Percentiles rank a stretch among this genome's conserved stretches.
These are phyloP conservation scores for Neonectria neomacrospora DNA, from an alignment of 2,329 filamentous ascomycete genomes.

Conservation along the genomic window DNA sequence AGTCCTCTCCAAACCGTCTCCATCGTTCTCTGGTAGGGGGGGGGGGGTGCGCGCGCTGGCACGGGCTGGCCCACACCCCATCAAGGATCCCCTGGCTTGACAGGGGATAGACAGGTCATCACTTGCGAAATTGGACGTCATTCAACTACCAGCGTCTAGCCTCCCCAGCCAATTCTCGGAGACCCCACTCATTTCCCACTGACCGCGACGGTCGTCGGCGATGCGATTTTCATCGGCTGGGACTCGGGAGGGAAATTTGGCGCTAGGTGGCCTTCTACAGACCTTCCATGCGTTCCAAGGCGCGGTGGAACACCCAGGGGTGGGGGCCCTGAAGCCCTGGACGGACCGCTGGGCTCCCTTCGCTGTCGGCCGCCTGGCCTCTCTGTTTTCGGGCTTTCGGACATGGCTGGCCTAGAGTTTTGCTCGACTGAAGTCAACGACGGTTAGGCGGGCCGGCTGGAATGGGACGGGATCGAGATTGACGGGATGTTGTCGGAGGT, in stretches of 20 bases:
- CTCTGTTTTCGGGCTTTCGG: slow-evolving; percentile 10
- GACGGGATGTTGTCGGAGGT: slow-evolving; percentile 8
- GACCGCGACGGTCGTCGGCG: slow-evolving; percentile 15
- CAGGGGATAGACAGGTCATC: slow-evolving; percentile 39
- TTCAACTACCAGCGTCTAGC: slow-evolving; percentile 36
- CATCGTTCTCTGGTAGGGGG: not conserved
- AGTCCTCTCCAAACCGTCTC: slow-evolving; percentile 6
- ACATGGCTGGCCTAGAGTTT: slow-evolving; percentile 28
- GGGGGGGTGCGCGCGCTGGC: slow-evolving; percentile 6
- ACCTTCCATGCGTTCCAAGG: slow-evolving; percentile 45
- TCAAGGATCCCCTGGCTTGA: slow-evolving; percentile 8
- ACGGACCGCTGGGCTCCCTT: too few relatives aligned
- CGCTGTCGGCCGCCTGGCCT: slow-evolving; percentile 17
- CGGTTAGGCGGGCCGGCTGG: slow-evolving; percentile 30
- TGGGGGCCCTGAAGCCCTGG: slow-evolving; percentile 1
- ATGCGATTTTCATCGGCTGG: not conserved
- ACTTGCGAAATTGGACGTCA: slow-evolving; percentile 45
- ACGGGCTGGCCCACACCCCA: slow-evolving; percentile 13
- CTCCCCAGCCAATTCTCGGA: slow-evolving; percentile 32
- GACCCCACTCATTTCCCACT: slow-evolving; percentile 32
- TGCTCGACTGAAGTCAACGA: slow-evolving; percentile 33
- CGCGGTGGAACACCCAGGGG: slow-evolving; percentile 31
- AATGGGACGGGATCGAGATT: slow-evolving; percentile 31
- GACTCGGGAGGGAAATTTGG: slow-evolving; percentile 26
- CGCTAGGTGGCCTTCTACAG: slow-evolving; percentile 37